Percentiles rank a stretch among this genome's conserved stretches.
Evolutionary conservation across 208 protist genomes (phyloP).

Genomic region (Naegleria fowleri): DNA sequence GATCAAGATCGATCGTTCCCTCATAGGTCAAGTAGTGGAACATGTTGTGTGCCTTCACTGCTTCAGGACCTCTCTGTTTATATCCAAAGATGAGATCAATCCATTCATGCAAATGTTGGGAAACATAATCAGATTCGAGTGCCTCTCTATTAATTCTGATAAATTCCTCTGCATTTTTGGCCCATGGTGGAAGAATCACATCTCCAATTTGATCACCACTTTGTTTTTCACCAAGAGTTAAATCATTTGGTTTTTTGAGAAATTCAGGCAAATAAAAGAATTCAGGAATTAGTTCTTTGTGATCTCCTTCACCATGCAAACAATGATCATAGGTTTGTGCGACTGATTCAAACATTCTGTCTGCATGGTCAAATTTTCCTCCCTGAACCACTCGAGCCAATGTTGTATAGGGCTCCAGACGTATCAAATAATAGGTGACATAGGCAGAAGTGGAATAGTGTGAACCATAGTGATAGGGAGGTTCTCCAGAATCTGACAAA

Average conservation of each 20-base stretch:
- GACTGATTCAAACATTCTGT: constrained; percentile 66
- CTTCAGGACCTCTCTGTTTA: constrained; percentile 89
- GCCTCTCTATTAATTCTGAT: constrained; percentile 78
- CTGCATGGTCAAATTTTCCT: constrained; percentile 51
- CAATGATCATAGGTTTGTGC: constrained; percentile 36
- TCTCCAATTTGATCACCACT: constrained; percentile 66
- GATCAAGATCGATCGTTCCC: constrained; percentile 44
- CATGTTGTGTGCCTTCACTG: constrained; percentile 89
- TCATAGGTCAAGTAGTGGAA: constrained; percentile 97
- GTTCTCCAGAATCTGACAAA: neutral
- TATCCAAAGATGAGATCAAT: constrained; percentile 98
- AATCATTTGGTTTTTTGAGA: constrained; percentile 75
- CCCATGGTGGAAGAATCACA: constrained; percentile 89
- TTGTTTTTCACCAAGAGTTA: constrained; percentile 82
- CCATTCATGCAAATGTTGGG: constrained; percentile 90
- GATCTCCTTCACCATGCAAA: neutral
- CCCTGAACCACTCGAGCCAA: constrained; percentile 38
- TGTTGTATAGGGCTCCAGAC: constrained; percentile 74
- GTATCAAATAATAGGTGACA: constrained; percentile 70
- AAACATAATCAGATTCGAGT: constrained; percentile 93
- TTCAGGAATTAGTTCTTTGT: constrained; percentile 90
- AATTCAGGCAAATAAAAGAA: constrained; percentile 93
- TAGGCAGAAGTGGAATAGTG: constrained; percentile 65
- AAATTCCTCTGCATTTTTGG: constrained; percentile 71
- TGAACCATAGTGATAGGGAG: constrained; percentile 68